Base-by-base conservation (phyloP, 2,329 filamentous ascomycete species). In the Diplocarpon rosae region DNA sequence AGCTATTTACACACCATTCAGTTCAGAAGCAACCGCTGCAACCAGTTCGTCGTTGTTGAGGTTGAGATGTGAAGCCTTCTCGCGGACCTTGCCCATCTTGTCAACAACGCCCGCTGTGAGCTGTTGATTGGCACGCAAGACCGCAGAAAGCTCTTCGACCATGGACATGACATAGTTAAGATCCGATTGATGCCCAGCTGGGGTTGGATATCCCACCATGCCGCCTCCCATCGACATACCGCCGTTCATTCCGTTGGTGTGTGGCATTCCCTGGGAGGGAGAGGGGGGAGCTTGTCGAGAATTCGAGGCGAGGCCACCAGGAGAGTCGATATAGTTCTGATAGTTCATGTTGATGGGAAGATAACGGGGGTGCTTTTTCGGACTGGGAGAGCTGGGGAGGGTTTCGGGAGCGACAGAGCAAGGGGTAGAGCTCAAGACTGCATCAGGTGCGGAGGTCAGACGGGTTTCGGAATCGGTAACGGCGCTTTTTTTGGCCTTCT, bases 81-180 rank as follows among this genome's bases (percentile, higher is more conserved):
- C 72, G 47, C 78, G 73, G 52, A 83, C 75, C 46, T 71, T 69
- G 24, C 78, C 78, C 34, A 81, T 68, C 33, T 75, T 75, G n/a
- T 67, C 69, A 39, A 82, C 75, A 37, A 83, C 79, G 59, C 79
- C 80, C 41, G 79, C 75, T 11, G 76, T 71, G 27, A 82, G 67
- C 57, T 80, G 75, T 29, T 73, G 71, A 55, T 76, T 52, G 32
- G 46, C 49, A 24, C 44, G 50, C 28, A 55, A 47, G 36, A 50
- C 50, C 9, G 45, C 48, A 29, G 58, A 81, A 65, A 82, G 67
- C 58, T 80, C 76, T 56, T 83, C 78, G 10, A 83, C 78, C 73
- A 82, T 77, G 52, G 69, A 68, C 58, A 81, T 80, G 57, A 83
- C 79, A 62, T 79, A 77, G 58, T 79, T 80, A 48, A 83, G 70